Evolutionary conservation across 208 protist genomes (phyloP).

Genomic region (Trypanosoma conorhini): DNA sequence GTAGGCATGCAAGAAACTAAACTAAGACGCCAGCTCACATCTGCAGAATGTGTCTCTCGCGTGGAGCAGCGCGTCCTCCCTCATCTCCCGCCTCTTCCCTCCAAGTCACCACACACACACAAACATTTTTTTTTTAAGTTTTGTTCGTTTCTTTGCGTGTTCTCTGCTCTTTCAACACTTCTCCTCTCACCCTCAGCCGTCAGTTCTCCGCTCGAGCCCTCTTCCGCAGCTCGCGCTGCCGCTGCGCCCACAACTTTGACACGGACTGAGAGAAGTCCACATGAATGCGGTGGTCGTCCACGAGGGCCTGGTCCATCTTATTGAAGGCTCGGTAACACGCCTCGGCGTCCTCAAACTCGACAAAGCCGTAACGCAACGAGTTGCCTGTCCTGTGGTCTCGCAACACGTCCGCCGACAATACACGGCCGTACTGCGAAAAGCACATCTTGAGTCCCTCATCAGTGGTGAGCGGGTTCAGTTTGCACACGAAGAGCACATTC

Average conservation of each 20-base stretch:
- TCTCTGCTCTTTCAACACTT: conserved; percentile 10
- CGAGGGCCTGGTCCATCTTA: conserved; percentile 98
- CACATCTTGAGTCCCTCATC: conserved; percentile 95
- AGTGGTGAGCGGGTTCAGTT: conserved; percentile 97
- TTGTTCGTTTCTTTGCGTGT: conserved; percentile 1
- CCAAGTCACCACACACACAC: no score
- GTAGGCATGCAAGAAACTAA: no score
- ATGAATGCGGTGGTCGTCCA: conserved; percentile 98
- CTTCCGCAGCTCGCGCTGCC: conserved; percentile 59
- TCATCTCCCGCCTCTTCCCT: no score
- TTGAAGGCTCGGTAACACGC: conserved; percentile 91
- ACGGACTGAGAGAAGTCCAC: conserved; percentile 98
- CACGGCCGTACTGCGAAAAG: conserved; percentile 96
- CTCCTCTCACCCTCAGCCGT: conserved; percentile 3
- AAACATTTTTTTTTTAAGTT: no score
- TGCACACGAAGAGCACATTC: conserved; percentile 99
- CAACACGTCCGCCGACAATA: conserved; percentile 87
- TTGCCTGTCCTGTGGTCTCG: conserved; percentile 63
- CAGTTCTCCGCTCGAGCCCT: conserved; percentile 19
- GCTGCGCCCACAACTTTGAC: conserved; percentile 82
- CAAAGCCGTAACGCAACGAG: conserved; percentile 98
- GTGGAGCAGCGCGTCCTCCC: no score
- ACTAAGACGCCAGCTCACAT: no score
- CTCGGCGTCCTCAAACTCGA: conserved; percentile 96
- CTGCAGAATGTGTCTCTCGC: no score